These are phyloP conservation scores for Myriangium duriaei DNA, from an alignment of 2,329 filamentous ascomycete species.

Conservation along the genomic window DNA sequence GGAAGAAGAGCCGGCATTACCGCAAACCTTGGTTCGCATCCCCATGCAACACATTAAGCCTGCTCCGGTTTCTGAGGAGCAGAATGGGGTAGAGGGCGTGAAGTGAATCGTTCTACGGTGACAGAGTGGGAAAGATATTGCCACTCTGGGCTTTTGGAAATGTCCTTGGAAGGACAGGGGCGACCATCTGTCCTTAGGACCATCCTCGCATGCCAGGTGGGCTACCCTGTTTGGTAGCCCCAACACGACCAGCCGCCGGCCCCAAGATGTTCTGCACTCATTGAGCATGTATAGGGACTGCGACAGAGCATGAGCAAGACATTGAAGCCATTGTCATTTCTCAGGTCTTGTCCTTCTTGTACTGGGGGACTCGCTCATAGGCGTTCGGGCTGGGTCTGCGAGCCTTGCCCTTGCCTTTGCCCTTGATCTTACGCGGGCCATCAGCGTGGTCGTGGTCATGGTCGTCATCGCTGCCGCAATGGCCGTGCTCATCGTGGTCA, in stretches of 20 bases:
- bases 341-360: conserved; percentile 16
- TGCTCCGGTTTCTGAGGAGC: conserved; percentile 19
- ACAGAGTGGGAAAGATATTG: no score
- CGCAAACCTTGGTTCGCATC: conserved; percentile 73
- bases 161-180: no score
- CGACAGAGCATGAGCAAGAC: no score
- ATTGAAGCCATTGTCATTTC: no score
- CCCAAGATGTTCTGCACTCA: no score
- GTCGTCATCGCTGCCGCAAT: no score
- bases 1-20: conserved; percentile 43
- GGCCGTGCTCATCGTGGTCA: conserved; percentile 16
- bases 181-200: no score
- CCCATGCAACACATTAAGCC: conserved; percentile 54
- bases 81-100: conserved; percentile 15
- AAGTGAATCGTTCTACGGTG: conserved; percentile 10
- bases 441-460: conserved; percentile 26
- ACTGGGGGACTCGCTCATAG: conserved; percentile 62
- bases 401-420: conserved; percentile 28
- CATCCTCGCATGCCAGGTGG: no score
- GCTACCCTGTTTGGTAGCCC: no score
- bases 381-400: conserved; percentile 62
- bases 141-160: no score
- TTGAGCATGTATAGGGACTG: no score
- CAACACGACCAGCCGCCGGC: no score
- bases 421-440: conserved; percentile 18